phyloP scores from a whole-genome alignment of 2,329 filamentous ascomycete species.

The Colletotrichum destructivum region DNA sequence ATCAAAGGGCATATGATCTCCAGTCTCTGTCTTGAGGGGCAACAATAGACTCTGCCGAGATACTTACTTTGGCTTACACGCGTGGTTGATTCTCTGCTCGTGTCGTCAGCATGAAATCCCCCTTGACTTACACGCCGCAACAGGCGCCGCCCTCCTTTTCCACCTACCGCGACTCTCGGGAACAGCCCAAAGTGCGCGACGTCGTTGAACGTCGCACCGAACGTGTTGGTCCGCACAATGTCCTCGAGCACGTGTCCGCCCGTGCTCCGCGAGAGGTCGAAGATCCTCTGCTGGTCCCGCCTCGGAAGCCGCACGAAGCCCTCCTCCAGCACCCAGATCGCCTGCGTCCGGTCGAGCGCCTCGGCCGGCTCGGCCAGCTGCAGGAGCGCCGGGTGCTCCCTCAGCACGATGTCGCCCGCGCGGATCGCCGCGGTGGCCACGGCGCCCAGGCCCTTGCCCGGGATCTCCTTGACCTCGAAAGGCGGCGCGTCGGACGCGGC shows the following conservation, averaged over 20 bases:
- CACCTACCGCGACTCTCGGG: constrained; percentile 51
- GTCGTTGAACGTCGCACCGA: constrained; percentile 47
- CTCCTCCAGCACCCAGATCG: constrained; percentile 47
- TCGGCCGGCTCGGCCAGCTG: constrained; percentile 46
- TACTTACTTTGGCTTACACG: constrained; percentile 54
- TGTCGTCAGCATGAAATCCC: neutral
- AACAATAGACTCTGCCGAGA: neutral
- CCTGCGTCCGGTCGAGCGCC: constrained; percentile 43
- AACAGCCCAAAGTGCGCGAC: constrained; percentile 51
- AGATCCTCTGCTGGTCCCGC: constrained; percentile 44
- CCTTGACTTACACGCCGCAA: neutral
- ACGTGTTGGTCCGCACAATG: constrained; percentile 53
- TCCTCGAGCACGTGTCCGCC: constrained; percentile 52
- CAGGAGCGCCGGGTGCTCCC: constrained; percentile 48
- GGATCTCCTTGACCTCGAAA: constrained; percentile 48
- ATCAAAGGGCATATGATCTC: too few species aligned
- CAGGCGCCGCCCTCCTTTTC: neutral
- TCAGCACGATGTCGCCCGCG: constrained; percentile 51
- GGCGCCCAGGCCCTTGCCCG: constrained; percentile 51
- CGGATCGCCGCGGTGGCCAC: constrained; percentile 50
- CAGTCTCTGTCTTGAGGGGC: neutral
- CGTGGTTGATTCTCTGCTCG: constrained; percentile 54
- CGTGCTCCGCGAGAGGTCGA: constrained; percentile 49
- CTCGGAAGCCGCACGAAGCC: constrained; percentile 49
- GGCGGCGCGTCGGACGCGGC: constrained; percentile 18